Evolutionary conservation across 1,284 basidiomycete genomes (phyloP).

Genomic region (Puccinia horiana): DNA sequence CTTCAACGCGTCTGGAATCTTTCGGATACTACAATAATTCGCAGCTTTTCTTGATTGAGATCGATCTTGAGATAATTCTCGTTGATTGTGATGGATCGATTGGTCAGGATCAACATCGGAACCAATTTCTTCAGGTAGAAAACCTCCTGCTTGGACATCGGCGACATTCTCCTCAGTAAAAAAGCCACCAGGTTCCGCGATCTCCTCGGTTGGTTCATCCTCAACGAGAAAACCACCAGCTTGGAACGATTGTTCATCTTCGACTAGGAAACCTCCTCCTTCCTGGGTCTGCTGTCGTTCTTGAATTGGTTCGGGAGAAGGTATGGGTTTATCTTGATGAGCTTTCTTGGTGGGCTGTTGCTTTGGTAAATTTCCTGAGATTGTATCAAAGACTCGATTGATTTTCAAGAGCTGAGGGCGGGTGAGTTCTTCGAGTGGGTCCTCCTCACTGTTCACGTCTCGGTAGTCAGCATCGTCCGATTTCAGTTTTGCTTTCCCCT

Average conservation of each 20-base stretch:
- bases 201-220: background rate
- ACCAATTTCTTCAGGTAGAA: background rate
- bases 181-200: background rate
- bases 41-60: background rate
- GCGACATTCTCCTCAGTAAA: background rate
- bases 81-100: background rate
- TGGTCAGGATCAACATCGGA: background rate
- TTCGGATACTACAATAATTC: background rate
- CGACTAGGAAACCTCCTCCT: constrained; percentile 13
- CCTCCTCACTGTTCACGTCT: constrained; percentile 20
- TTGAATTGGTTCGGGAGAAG: background rate
- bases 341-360: background rate
- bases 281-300: background rate
- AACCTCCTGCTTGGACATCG: background rate
- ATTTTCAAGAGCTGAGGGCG: constrained; percentile 44
- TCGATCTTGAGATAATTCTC: background rate
- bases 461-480: constrained; percentile 1
- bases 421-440: constrained; percentile 41
- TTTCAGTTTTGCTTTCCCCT: constrained; percentile 3
- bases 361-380: constrained; percentile 9
- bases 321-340: background rate
- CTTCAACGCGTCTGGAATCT: constrained; percentile 31
- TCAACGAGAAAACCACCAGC: constrained; percentile 19
- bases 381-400: constrained; percentile 32
- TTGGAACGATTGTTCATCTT: background rate